Percentiles rank a stretch among this genome's conserved stretches.
phyloP scores from a whole-genome alignment of 768 basidiomycete species.

The Tephrocybe sp. region DNA sequence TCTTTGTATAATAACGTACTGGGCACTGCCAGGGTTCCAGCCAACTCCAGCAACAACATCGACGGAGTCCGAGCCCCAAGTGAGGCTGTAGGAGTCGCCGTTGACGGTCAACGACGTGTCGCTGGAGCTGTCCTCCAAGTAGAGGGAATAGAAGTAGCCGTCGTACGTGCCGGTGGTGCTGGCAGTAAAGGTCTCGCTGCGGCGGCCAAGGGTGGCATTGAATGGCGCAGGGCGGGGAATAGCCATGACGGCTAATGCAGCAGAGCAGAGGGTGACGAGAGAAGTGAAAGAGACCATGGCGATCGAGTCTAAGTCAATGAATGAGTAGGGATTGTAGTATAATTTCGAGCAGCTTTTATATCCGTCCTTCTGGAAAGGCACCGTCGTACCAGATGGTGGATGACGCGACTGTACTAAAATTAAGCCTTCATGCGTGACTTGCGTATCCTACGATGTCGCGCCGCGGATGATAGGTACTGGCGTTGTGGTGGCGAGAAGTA shows the following conservation, averaged over 20 bases:
- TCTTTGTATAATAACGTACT: not conserved
- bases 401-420: too few species aligned
- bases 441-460: too few species aligned
- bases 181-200: not conserved
- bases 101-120: not conserved
- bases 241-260: not conserved
- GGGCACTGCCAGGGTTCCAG: not conserved
- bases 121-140: not conserved
- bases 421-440: too few species aligned
- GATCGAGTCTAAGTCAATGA: not conserved
- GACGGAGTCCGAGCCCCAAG: not conserved
- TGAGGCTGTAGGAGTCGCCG: not conserved
- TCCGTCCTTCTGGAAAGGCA: too few species aligned
- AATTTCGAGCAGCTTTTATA: too few species aligned
- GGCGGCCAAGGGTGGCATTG: not conserved
- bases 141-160: not conserved
- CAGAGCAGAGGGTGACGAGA: not conserved
- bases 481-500: too few species aligned
- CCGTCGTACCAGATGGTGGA: too few species aligned
- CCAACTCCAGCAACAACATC: not conserved
- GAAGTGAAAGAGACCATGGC: not conserved
- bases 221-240: not conserved
- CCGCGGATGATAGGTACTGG: too few species aligned
- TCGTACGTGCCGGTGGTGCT: not conserved
- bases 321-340: too few species aligned